phyloP scores from a whole-genome alignment of 129 eudicot species.

The carrot (Daucus carota) region DH1_v3.0 NC_030384.2:26085001-26085500 shows the following conservation, averaged over 20 bases:
- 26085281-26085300: background rate
- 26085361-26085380: background rate
- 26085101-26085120: conserved; percentile 7
- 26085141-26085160: conserved; percentile 8
- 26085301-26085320: conserved; percentile 1
- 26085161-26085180: conserved; percentile 13
- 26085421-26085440: background rate
- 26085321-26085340: background rate
- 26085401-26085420: background rate
- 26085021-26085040: background rate
- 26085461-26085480: background rate
- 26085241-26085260: conserved; percentile 23
- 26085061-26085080: background rate
- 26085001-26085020: background rate
- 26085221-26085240: background rate
- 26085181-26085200: background rate
- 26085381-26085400: background rate
- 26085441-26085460: background rate
- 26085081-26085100: conserved; percentile 19
- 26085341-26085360: background rate
- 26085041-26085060: background rate
- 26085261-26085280: conserved; percentile 26
- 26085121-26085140: background rate
- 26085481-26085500: background rate
- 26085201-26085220: background rate